These are phyloP conservation scores for Phytophthora parvispora DNA, from an alignment of 352 stramenopile genomes.

Conservation along the genomic window DNA sequence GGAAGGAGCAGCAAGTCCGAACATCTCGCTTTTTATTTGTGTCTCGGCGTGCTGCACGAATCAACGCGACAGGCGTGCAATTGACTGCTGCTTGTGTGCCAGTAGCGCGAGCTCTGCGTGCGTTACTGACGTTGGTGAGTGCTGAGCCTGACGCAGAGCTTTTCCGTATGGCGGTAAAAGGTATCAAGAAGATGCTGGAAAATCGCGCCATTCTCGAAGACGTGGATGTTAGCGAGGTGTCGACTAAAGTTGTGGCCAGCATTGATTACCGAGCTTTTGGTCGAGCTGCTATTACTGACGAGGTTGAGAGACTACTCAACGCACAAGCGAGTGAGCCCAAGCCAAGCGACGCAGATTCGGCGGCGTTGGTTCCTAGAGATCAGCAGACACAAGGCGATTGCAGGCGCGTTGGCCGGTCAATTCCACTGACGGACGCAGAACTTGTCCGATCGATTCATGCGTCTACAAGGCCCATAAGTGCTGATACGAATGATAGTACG, in stretches of 20 bases:
- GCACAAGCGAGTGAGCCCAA: slow-evolving; percentile 18
- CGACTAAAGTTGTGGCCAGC: slow-evolving; percentile 82
- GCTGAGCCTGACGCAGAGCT: slow-evolving; percentile 72
- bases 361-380: slow-evolving; percentile 11
- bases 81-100: slow-evolving; percentile 63
- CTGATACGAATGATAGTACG: slow-evolving; percentile 8
- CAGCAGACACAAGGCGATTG: slow-evolving; percentile 20
- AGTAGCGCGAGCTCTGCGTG: slow-evolving; percentile 65
- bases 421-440: slow-evolving; percentile 34
- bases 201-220: slow-evolving; percentile 85
- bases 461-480: slow-evolving; percentile 24
- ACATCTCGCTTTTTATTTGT: slow-evolving; percentile 88
- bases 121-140: slow-evolving; percentile 81
- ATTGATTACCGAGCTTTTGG: slow-evolving; percentile 89
- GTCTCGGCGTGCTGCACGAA: slow-evolving; percentile 47
- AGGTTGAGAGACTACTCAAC: slow-evolving; percentile 47
- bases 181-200: slow-evolving; percentile 79
- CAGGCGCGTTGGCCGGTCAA: slow-evolving; percentile 7
- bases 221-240: slow-evolving; percentile 88
- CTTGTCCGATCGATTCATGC: slow-evolving; percentile 44
- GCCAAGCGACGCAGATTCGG: slow-evolving; percentile 4
- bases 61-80: slow-evolving; percentile 27
- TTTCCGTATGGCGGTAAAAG: slow-evolving; percentile 83
- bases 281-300: slow-evolving; percentile 74
- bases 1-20: slow-evolving; percentile 65